Base-by-base conservation (phyloP, 2,329 filamentous ascomycete genomes). In the Claviceps digitariae region DNA sequence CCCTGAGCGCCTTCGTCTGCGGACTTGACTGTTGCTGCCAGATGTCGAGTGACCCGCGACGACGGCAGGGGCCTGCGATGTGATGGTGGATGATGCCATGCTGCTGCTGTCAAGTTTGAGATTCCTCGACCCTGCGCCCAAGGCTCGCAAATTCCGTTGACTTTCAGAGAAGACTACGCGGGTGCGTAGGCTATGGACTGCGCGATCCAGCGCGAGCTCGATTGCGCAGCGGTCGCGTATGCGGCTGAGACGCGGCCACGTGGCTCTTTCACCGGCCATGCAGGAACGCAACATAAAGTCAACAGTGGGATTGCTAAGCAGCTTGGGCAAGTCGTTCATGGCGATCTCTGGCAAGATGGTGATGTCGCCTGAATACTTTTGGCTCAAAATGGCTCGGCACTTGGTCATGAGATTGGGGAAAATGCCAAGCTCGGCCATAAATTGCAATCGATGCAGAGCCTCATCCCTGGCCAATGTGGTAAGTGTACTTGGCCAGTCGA, bases 331-430 rank as follows among this genome's bases (percentile, higher is more conserved):
- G 57, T 94, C 84, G 8, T 82, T 76, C 51, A 86, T 81, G 4
- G 78, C 79, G 54, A 95, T 84, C 52, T 89, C 82, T 0, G 90
- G 90, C 34, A 95, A 75, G 52, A 97, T 95, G 46, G 90, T 97
- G 64, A 97, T 95, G 67, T 97, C 90, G 7, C 91, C 91, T 2
- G 87, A 90, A 63, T 97, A 97, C 58, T 86, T 88, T 63, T 97
- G 91, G 58, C 83, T 90, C 50, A 97, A 75, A 17, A 97, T 82
- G 1, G 87, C 90, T 44, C 82, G 79, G 23, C 84, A 75, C 65
- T 95, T 94, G 48, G 84, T 87, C 59, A 89, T 76, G 1, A 86
- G 74, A 54, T 85, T 93, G 17, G 88, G 86, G 57, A 93, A 84
- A 45, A 95, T 70, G 20, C 89, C 88, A 34, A 94, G 69, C 62